phyloP scores from a whole-genome alignment of 2,329 filamentous ascomycete species.

The Trichoderma gracile region DNA sequence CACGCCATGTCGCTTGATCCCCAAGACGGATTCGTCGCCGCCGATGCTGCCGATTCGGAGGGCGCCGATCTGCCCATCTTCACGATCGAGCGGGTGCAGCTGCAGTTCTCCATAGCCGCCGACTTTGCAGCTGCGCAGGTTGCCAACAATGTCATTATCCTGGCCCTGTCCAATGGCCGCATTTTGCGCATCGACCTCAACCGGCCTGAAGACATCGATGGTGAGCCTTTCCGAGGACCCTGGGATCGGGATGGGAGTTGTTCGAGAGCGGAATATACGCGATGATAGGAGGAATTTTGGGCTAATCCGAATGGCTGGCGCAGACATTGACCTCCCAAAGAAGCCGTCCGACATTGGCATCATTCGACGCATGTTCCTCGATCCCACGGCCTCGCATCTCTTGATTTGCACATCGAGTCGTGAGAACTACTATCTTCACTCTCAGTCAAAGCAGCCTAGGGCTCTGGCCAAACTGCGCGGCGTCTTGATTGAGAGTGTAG shows the following conservation, averaged over 20 bases:
- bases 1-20: conserved; percentile 42
- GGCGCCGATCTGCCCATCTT: conserved; percentile 79
- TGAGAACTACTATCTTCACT: conserved; percentile 98
- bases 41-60: conserved; percentile 60
- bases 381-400: conserved; percentile 92
- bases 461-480: conserved; percentile 79
- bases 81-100: conserved; percentile 86
- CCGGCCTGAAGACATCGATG: conserved; percentile 92
- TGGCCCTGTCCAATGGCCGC: conserved; percentile 88
- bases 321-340: conserved; percentile 96
- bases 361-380: conserved; percentile 94
- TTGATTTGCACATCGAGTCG: conserved; percentile 87
- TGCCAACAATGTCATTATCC: conserved; percentile 92
- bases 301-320: conserved; percentile 21
- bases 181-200: conserved; percentile 94
- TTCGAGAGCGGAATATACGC: neutral
- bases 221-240: conserved; percentile 44
- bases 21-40: conserved; percentile 69
- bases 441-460: conserved; percentile 86
- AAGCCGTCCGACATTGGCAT: conserved; percentile 87
- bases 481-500: conserved; percentile 82
- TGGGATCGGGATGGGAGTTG: neutral
- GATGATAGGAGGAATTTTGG: neutral
- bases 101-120: conserved; percentile 91
- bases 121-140: conserved; percentile 97